Conservation (phyloP, 768 basidiomycete species). For the Tulasnella sp. region DNA sequence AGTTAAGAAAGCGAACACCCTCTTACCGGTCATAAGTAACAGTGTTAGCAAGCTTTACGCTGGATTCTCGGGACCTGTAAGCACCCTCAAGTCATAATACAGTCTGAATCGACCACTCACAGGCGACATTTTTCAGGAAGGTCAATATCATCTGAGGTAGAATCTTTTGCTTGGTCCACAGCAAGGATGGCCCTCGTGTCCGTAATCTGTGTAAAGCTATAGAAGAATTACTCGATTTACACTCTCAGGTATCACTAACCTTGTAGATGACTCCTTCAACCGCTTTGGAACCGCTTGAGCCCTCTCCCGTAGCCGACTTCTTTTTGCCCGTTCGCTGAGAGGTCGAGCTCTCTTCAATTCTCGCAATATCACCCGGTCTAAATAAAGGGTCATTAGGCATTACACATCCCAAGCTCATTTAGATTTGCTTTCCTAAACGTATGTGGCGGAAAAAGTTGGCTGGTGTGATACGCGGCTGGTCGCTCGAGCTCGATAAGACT, state of each 20-base stretch:
- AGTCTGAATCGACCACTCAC: constrained; percentile 17
- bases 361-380: constrained; percentile 81
- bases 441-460: constrained; percentile 69
- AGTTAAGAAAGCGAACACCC: too few species aligned
- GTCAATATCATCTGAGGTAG: constrained; percentile 52
- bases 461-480: constrained; percentile 66
- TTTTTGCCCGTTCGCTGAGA: constrained; percentile 11
- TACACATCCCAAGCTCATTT: background rate
- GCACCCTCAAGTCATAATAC: background rate
- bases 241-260: constrained; percentile 27
- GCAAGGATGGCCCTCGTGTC: constrained; percentile 75
- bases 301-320: constrained; percentile 11
- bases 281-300: constrained; percentile 17
- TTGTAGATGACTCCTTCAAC: constrained; percentile 83
- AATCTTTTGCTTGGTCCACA: constrained; percentile 46
- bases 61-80: constrained; percentile 11
- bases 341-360: constrained; percentile 62
- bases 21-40: constrained; percentile 75
- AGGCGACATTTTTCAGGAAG: constrained; percentile 76
- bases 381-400: background rate
- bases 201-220: constrained; percentile 42
- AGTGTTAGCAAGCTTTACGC: constrained; percentile 80
- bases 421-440: constrained; percentile 50
- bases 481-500: constrained; percentile 83
- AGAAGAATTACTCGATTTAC: background rate